phyloP scores from a whole-genome alignment of 495 filamentous ascomycete genomes.

The Lasiosphaeria ovina region DNA sequence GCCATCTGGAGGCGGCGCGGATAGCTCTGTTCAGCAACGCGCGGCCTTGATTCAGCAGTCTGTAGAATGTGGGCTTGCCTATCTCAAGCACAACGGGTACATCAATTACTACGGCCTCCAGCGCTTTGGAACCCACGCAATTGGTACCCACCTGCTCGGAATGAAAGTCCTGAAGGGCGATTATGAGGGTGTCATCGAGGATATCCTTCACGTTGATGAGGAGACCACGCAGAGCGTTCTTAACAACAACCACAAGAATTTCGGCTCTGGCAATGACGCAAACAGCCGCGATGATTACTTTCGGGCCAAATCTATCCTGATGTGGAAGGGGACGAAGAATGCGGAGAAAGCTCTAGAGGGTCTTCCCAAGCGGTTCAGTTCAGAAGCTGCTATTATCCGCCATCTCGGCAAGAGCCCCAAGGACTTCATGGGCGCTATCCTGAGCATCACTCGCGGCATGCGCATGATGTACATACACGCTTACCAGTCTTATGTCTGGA shows the following conservation, averaged over 20 bases:
- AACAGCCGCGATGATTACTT: constrained; percentile 62
- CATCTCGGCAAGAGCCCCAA: constrained; percentile 52
- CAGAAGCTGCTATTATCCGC: constrained; percentile 73
- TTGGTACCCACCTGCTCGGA: constrained; percentile 78
- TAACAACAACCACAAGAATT: constrained; percentile 5
- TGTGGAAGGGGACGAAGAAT: constrained; percentile 61
- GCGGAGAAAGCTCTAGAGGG: constrained; percentile 56
- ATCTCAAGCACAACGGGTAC: constrained; percentile 70
- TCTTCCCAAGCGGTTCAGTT: constrained; percentile 78
- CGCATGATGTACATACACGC: constrained; percentile 95
- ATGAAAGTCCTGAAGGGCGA: constrained; percentile 78
- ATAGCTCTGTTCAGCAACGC: constrained; percentile 35
- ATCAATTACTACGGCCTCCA: constrained; percentile 97
- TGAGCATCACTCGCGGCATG: constrained; percentile 71
- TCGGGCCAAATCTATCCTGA: constrained; percentile 71
- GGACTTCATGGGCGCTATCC: constrained; percentile 78
- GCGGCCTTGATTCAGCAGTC: constrained; percentile 36
- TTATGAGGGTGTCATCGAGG: constrained; percentile 72
- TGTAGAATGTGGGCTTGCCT: constrained; percentile 43
- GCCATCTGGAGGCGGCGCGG: constrained; percentile 52
- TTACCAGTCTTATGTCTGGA: constrained; percentile 94
- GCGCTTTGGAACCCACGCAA: constrained; percentile 82
- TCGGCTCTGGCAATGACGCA: constrained; percentile 2
- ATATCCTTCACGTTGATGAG: constrained; percentile 60
- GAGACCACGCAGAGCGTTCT: constrained; percentile 26